These are phyloP conservation scores for Globisporangium emineosum DNA, from an alignment of 352 stramenopile genomes.

Conservation along the genomic window DNA sequence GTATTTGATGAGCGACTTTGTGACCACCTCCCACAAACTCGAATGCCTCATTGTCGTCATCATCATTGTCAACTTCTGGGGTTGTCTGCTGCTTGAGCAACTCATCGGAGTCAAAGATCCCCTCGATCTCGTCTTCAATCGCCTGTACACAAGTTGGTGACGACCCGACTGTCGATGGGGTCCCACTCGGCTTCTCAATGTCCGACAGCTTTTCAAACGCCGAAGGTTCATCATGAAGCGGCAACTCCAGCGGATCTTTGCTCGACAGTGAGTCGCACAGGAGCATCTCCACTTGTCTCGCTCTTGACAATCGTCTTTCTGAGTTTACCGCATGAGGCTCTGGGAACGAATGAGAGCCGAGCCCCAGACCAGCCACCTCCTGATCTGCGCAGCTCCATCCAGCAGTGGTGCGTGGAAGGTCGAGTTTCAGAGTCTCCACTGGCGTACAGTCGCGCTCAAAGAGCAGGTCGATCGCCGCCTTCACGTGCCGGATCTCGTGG, in stretches of 20 bases:
- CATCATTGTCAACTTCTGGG: constrained; percentile 1
- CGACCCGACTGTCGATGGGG: constrained; percentile 15
- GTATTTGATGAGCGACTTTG: background rate
- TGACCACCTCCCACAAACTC: background rate
- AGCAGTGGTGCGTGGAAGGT: constrained; percentile 21
- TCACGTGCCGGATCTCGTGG: constrained; percentile 33
- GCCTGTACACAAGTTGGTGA: constrained; percentile 10
- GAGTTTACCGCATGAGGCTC: background rate
- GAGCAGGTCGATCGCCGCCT: constrained; percentile 40
- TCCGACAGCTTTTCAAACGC: background rate
- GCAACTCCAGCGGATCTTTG: background rate
- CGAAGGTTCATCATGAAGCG: background rate
- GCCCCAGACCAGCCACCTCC: background rate
- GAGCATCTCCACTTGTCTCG: constrained; percentile 1
- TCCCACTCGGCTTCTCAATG: constrained; percentile 1
- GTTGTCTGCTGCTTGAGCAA: background rate
- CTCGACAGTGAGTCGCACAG: background rate
- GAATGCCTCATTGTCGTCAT: background rate
- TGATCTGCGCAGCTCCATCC: background rate
- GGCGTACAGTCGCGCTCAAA: constrained; percentile 50
- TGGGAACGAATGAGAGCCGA: background rate
- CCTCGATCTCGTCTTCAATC: constrained; percentile 12
- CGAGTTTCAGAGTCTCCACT: constrained; percentile 32
- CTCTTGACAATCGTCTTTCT: background rate
- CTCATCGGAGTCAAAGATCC: background rate